Evolutionary conservation across 2,329 filamentous ascomycete species (phyloP).

Genomic region (Xylariales sp.): DNA sequence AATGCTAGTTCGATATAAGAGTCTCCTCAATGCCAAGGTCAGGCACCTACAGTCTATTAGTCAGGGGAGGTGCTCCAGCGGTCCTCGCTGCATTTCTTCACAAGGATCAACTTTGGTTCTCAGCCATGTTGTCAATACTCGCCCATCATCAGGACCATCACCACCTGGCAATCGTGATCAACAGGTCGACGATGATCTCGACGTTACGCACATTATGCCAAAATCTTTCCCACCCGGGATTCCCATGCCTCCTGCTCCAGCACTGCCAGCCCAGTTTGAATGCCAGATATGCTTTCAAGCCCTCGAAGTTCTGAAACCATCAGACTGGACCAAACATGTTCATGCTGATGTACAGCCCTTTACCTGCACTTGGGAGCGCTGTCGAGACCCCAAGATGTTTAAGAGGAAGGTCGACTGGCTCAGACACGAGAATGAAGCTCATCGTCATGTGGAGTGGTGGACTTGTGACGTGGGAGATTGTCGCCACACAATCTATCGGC

Average conservation of each 20-base stretch:
- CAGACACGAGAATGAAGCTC: slow-evolving; percentile 86
- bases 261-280: slow-evolving; percentile 82
- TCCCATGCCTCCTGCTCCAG: slow-evolving; percentile 71
- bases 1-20: slow-evolving; percentile 75
- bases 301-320: slow-evolving; percentile 85
- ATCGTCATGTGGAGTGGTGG: slow-evolving; percentile 90
- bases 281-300: slow-evolving; percentile 81
- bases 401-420: slow-evolving; percentile 97
- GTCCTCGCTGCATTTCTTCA: slow-evolving; percentile 58
- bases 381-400: slow-evolving; percentile 83
- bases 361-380: slow-evolving; percentile 83
- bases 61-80: slow-evolving; percentile 52
- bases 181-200: slow-evolving; percentile 62
- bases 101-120: slow-evolving; percentile 61
- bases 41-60: slow-evolving; percentile 62
- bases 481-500: slow-evolving; percentile 75
- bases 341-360: slow-evolving; percentile 93
- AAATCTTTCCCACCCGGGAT: slow-evolving; percentile 79
- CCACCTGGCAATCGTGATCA: no score
- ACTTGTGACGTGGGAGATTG: slow-evolving; percentile 78
- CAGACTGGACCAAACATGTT: slow-evolving; percentile 95
- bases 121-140: no score
- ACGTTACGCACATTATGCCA: slow-evolving; percentile 59
- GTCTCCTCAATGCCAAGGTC: slow-evolving; percentile 63
- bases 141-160: no score